Base-by-base conservation (phyloP, 805 yeast genomes). In the Brettanomyces anomalus region DNA sequence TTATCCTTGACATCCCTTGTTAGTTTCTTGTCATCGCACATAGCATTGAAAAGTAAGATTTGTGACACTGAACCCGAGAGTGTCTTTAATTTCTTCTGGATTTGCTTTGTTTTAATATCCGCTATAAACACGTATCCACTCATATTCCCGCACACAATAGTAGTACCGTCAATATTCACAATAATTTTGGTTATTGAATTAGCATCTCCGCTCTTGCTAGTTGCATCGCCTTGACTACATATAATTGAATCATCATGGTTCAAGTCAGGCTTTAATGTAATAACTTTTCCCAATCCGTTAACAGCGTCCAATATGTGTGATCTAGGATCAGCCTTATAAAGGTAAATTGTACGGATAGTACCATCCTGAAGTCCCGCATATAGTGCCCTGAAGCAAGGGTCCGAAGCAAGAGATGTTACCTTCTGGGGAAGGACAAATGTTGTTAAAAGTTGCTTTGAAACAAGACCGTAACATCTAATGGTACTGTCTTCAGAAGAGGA, bases 401-500 rank as follows among this genome's bases (percentile, higher is more conserved):
- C 97, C 5, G 75, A 64, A 0, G 77, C 70, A 5, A 90, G 43
- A 16, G 81, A 64, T 20, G 71, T 70, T 10, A 85, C 71, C 0
- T 82, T 72, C 16, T 61, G 55, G 3, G 81, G 75, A 20, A 82
- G 61, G n/a, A 88, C 80, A 55, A 85, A 80, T 0, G 96, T 86
- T 7, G 87, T 71, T 16, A 84, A 58, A 31, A 83, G 62, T 28
- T 61, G 57, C 34, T 67, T 62, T 8, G 64, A 51, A 15, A 60
- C 51, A 36, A 85, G 54, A 52, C 79, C 79, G 64, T 83, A 87
- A 33, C 85, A 71, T 51, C 95, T 67, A 41, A 86, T 62, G 1
- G 96, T 86, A 34, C 79, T 71, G 57, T 89, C 97, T 37, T 64
- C 61, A 0, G 96, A 85, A 3, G 72, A 76, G 0, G 95, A 75